Conservation (phyloP, 768 basidiomycete genomes). For the Suillus luteus region DNA sequence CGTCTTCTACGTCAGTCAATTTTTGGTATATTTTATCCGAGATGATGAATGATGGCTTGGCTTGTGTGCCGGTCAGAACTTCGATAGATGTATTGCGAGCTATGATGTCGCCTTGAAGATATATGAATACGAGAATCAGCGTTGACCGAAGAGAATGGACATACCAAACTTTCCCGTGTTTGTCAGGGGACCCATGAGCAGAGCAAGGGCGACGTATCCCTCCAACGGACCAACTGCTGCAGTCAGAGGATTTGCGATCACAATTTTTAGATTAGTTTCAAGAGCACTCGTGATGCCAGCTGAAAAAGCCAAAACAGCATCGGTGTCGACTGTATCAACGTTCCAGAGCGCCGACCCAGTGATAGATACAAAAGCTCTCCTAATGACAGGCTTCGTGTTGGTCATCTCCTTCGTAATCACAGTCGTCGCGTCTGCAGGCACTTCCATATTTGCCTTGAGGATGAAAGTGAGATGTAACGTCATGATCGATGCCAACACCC, state of each 20-base stretch:
- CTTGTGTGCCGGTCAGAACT: slow-evolving; percentile 45
- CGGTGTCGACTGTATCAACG: slow-evolving; percentile 39
- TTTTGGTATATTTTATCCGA: slow-evolving; percentile 90
- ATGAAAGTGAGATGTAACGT: slow-evolving; percentile 58
- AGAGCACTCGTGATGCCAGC: slow-evolving; percentile 57
- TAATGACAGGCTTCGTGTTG: slow-evolving; percentile 57
- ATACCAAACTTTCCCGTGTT: slow-evolving; percentile 55
- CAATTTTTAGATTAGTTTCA: slow-evolving; percentile 70
- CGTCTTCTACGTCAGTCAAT: slow-evolving; percentile 58
- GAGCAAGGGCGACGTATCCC: slow-evolving; percentile 75
- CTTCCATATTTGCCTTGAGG: slow-evolving; percentile 42
- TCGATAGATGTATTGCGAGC: slow-evolving; percentile 50
- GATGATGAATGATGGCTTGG: slow-evolving; percentile 84
- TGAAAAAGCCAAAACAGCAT: slow-evolving; percentile 53
- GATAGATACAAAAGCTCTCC: slow-evolving; percentile 63
- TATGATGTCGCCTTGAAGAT: slow-evolving; percentile 45
- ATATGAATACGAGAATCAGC: slow-evolving; percentile 10
- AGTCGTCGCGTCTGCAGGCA: slow-evolving; percentile 47
- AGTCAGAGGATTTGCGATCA: slow-evolving; percentile 60
- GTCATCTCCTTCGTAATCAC: slow-evolving; percentile 73
- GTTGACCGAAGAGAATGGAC: slow-evolving; percentile 25
- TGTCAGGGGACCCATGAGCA: slow-evolving; percentile 63
- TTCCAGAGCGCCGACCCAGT: slow-evolving; percentile 64
- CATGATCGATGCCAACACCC: slow-evolving; percentile 56
- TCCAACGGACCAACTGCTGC: slow-evolving; percentile 72